Base-by-base conservation (phyloP, 164 flowering plant genomes). In the Berberis thunbergii region DNA sequence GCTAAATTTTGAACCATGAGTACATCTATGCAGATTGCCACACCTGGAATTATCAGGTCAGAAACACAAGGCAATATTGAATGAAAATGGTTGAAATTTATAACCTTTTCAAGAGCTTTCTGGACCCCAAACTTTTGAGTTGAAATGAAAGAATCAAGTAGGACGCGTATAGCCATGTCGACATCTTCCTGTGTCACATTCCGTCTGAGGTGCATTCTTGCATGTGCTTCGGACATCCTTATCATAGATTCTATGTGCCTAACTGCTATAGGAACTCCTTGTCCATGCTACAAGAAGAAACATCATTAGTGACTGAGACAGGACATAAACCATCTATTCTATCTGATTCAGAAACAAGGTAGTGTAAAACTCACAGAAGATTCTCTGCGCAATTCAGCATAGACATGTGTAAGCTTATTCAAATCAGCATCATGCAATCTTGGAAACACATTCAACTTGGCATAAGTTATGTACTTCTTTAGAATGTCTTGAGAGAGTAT, bases 181-280 rank as follows among this genome's bases (percentile, higher is more conserved):
- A 94, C 99, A 75, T 94, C 97, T 68, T 91, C 99, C 78, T 91
- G 93, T 38, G 76, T 84, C 38, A 91, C 97, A 73, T 91, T 86
- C 61, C 85, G 87, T 60, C 97, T 81, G 54, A 94, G 93, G 72
- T 94, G 97, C 97, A 94, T 94, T 72, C 94, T 81, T 6, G 99
- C 99, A 80, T 94, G 97, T 54, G 99, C 96, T 80, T 91, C 97
- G 42, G 99, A 87, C 96, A 89, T 94, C 70, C 99, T 75, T 63
- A 94, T 94, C 99, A 94, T 91, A 8, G 99, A 94, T 69, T 94
- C 99, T 60, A 94, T 89, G 81, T 94, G 99, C 76, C 99, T 80
- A 52, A 91, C 95, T n/a, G 97, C 99, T 43, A 94, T 94, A 4
- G 97, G 91, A 41, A 94, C 86, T 68, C 99, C 99, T 80, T 94